Conservation (phyloP, 2,329 filamentous ascomycete genomes). For the Claviceps pusilla region DNA sequence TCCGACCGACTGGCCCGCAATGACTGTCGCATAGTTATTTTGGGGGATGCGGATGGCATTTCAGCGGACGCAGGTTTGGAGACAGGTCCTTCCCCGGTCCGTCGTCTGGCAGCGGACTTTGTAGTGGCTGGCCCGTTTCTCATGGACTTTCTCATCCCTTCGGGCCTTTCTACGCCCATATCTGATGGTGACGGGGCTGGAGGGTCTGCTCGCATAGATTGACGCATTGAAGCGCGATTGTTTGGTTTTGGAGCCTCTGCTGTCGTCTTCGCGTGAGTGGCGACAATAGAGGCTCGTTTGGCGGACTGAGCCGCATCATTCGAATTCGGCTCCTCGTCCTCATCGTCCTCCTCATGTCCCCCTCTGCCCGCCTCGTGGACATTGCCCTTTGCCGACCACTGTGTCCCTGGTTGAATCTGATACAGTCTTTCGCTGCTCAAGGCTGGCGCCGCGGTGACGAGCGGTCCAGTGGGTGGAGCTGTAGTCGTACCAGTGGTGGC, state of each 20-base stretch:
- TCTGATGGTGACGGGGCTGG: constrained; percentile 5
- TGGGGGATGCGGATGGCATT: not conserved
- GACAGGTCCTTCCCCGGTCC: not conserved
- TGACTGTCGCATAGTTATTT: constrained; percentile 12
- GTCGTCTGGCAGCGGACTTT: not conserved
- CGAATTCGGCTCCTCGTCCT: not conserved
- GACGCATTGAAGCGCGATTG: constrained; percentile 35
- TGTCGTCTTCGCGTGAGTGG: not conserved
- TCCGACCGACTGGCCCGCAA: constrained; percentile 9
- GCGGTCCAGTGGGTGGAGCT: constrained; percentile 14
- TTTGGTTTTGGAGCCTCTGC: constrained; percentile 8
- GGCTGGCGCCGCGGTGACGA: not conserved
- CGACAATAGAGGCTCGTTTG: constrained; percentile 2
- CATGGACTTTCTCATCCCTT: constrained; percentile 21
- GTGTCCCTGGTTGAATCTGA: constrained; percentile 24
- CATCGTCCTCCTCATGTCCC: constrained; percentile 6
- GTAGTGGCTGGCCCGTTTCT: constrained; percentile 7
- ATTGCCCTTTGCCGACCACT: constrained; percentile 12
- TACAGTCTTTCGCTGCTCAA: constrained; percentile 17
- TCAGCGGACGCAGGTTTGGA: not conserved
- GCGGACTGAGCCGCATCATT: not conserved
- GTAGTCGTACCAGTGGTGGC: constrained; percentile 14
- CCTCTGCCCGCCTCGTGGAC: constrained; percentile 3
- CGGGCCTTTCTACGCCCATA: constrained; percentile 6
- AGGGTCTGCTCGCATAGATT: constrained; percentile 29